Evolutionary conservation across 768 basidiomycete genomes (phyloP).

Genomic region (Naganishia kalamii): DNA sequence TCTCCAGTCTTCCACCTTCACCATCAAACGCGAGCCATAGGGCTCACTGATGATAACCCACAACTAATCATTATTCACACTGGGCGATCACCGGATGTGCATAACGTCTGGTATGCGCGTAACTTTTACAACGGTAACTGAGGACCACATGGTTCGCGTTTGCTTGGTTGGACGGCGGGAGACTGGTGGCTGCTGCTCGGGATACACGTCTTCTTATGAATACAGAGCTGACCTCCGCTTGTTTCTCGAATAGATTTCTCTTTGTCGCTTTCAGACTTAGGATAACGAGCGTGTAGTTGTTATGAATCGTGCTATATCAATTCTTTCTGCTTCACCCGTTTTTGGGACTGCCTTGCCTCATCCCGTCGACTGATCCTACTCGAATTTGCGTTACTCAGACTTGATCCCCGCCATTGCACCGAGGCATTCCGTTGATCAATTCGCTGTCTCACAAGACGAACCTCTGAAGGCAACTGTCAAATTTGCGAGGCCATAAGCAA

Average conservation of each 20-base stretch:
- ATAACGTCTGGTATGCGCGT: conserved; percentile 19
- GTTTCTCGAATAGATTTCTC: background rate
- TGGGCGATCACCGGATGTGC: conserved; percentile 19
- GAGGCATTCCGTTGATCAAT: too few relatives aligned
- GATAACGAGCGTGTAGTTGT: too few relatives aligned
- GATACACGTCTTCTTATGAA: background rate
- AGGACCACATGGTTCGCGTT: conserved; percentile 8
- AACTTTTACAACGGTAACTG: conserved; percentile 19
- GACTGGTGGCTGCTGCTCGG: background rate
- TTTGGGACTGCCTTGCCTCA: too few relatives aligned
- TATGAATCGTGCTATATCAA: too few relatives aligned
- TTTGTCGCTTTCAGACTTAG: background rate
- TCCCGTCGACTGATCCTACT: too few relatives aligned
- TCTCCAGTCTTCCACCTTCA: background rate
- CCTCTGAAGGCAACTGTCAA: too few relatives aligned
- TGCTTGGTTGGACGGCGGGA: background rate
- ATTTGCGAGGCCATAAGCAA: too few relatives aligned
- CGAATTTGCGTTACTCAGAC: too few relatives aligned
- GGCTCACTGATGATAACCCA: conserved; percentile 16
- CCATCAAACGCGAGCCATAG: conserved; percentile 2
- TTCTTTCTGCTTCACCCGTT: too few relatives aligned
- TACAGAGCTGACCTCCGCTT: background rate
- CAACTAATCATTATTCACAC: conserved; percentile 20
- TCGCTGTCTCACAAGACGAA: too few relatives aligned
- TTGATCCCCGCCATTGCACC: too few relatives aligned